Evolutionary conservation across 306 rosid species (phyloP).

Genomic region (Acacia melanoxylon): DNA sequence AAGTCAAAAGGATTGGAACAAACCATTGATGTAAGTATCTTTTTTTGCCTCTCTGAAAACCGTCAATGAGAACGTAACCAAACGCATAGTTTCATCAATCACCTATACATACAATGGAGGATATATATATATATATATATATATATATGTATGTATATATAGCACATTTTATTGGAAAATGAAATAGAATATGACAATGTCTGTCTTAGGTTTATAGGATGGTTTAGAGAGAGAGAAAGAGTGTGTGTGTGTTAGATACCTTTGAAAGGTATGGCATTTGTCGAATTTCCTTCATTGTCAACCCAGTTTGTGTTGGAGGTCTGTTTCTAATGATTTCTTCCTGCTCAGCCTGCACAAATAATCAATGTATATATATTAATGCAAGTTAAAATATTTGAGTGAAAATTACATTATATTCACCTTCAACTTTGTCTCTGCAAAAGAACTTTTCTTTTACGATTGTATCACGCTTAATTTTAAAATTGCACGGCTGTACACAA

Average conservation of each 20-base stretch:
- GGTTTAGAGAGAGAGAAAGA: background rate
- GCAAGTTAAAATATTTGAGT: background rate
- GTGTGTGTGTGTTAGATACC: background rate
- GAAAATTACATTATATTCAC: background rate
- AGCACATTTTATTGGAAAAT: background rate
- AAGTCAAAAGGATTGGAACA: background rate
- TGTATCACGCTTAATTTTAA: too few relatives aligned
- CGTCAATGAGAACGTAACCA: slow-evolving; percentile 58
- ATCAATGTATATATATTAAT: background rate
- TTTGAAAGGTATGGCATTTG: background rate
- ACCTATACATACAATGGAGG: slow-evolving; percentile 34
- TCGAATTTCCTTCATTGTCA: background rate
- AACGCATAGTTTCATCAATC: slow-evolving; percentile 71
- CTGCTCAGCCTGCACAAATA: slow-evolving; percentile 54
- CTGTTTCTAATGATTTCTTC: slow-evolving; percentile 46
- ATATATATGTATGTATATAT: background rate
- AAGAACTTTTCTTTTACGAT: too few relatives aligned
- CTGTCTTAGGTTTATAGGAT: background rate
- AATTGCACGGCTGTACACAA: too few relatives aligned
- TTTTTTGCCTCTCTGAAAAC: slow-evolving; percentile 61
- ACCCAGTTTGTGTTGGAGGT: slow-evolving; percentile 45
- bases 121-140: background rate
- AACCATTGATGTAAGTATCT: slow-evolving; percentile 53
- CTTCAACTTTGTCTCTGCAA: background rate
- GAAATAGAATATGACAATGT: background rate